phyloP scores from a whole-genome alignment of 2,329 filamentous ascomycete species.

The Aspergillus transmontanensis region DNA sequence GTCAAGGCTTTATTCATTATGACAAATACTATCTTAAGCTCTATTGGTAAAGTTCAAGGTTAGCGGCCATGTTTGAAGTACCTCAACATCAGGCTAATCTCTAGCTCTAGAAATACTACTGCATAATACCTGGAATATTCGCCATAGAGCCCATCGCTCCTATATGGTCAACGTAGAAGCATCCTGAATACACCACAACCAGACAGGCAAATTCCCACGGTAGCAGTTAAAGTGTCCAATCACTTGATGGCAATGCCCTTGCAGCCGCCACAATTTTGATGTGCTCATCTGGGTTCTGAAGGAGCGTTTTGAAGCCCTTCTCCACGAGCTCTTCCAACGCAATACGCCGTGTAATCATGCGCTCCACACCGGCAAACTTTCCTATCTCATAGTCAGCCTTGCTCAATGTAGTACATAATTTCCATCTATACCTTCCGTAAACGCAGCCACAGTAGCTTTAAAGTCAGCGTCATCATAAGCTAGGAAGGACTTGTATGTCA shows the following conservation, averaged over 20 bases:
- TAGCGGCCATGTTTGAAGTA: no score
- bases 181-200: neutral
- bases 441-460: neutral
- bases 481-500: neutral
- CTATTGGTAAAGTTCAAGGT: no score
- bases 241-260: neutral
- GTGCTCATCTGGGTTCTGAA: neutral
- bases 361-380: neutral
- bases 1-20: no score
- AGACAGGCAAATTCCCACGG: neutral
- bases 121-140: no score
- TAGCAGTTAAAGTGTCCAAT: neutral
- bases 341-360: neutral
- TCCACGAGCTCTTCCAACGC: neutral
- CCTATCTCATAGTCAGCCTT: neutral
- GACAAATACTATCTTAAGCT: no score
- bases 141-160: no score
- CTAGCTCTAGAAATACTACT: no score
- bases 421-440: neutral
- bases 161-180: neutral
- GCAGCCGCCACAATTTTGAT: neutral
- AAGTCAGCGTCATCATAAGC: neutral
- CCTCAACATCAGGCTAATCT: no score
- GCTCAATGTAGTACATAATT: no score
- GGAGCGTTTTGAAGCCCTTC: neutral